phyloP scores from a whole-genome alignment of 2,329 filamentous ascomycete species.

The Ophidiomyces ophidiicola region DNA sequence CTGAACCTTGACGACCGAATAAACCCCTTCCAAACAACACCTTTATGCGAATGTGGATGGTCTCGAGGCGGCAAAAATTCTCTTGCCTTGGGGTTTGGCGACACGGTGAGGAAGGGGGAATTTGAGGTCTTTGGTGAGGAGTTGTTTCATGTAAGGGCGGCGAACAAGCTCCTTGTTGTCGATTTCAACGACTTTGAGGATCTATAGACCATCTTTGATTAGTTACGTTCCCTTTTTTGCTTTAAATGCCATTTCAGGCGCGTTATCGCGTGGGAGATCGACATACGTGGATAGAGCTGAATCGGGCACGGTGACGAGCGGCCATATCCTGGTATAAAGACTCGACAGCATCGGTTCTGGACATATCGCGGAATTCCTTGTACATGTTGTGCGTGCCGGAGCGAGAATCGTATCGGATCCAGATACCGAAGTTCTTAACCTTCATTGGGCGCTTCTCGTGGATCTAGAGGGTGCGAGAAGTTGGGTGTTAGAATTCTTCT shows the following conservation, averaged over 20 bases:
- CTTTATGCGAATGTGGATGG: constrained; percentile 95
- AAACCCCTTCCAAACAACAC: constrained; percentile 18
- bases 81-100: constrained; percentile 69
- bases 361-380: constrained; percentile 99
- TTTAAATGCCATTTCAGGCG: background rate
- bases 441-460: constrained; percentile 97
- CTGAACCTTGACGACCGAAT: constrained; percentile 10
- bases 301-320: constrained; percentile 93
- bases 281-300: constrained; percentile 96
- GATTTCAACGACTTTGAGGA: constrained; percentile 95
- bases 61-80: constrained; percentile 85
- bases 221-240: constrained; percentile 8
- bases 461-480: constrained; percentile 48
- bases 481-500: constrained; percentile 2
- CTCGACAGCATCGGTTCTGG: constrained; percentile 87
- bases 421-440: constrained; percentile 99
- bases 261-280: constrained; percentile 5
- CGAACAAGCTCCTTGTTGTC: constrained; percentile 90
- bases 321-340: constrained; percentile 99
- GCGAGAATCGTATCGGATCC: constrained; percentile 99
- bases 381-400: constrained; percentile 99
- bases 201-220: constrained; percentile 50
- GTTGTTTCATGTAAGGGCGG: constrained; percentile 99
- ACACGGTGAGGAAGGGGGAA: constrained; percentile 98
- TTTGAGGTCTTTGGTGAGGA: constrained; percentile 84